Percentiles rank a stretch among this genome's conserved stretches.
Evolutionary conservation across 129 eudicot genomes (phyloP).

Genomic region (Erigeron canadensis): DNA sequence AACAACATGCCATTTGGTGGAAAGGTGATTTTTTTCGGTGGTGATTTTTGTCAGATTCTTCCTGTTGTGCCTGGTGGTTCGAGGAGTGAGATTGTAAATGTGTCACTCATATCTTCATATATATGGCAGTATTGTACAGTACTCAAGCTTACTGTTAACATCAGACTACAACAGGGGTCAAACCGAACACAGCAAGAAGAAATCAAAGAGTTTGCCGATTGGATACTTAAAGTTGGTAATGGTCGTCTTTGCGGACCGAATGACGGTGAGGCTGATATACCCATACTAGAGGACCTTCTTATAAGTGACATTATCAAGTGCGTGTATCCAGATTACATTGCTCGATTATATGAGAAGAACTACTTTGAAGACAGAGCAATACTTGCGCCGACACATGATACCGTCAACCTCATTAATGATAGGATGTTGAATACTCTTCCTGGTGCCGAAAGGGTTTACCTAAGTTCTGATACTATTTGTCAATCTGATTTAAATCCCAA

Average conservation of each 20-base stretch:
- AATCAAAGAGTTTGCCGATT: neutral
- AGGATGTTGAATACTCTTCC: neutral
- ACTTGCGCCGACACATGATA: neutral
- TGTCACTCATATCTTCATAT: slow-evolving; percentile 1
- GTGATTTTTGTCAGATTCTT: slow-evolving; percentile 12
- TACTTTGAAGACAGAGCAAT: neutral
- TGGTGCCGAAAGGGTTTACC: neutral
- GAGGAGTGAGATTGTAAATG: slow-evolving; percentile 13
- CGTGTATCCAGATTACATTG: neutral
- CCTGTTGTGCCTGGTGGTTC: slow-evolving; percentile 4
- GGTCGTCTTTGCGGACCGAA: neutral
- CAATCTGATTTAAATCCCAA: neutral
- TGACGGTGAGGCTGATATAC: neutral
- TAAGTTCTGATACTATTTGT: neutral
- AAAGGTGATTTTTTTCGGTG: slow-evolving; percentile 13
- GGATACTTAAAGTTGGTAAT: neutral
- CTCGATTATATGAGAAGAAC: too few species aligned
- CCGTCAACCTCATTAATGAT: too few species aligned
- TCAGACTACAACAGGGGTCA: neutral
- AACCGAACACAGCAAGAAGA: neutral
- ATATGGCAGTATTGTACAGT: slow-evolving; percentile 14
- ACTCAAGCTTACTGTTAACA: neutral
- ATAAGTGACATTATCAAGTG: neutral
- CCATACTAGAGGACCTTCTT: neutral
- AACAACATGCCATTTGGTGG: slow-evolving; percentile 20